phyloP scores from a whole-genome alignment of 2,329 filamentous ascomycete species.

The Colletotrichum tropicicola region DNA sequence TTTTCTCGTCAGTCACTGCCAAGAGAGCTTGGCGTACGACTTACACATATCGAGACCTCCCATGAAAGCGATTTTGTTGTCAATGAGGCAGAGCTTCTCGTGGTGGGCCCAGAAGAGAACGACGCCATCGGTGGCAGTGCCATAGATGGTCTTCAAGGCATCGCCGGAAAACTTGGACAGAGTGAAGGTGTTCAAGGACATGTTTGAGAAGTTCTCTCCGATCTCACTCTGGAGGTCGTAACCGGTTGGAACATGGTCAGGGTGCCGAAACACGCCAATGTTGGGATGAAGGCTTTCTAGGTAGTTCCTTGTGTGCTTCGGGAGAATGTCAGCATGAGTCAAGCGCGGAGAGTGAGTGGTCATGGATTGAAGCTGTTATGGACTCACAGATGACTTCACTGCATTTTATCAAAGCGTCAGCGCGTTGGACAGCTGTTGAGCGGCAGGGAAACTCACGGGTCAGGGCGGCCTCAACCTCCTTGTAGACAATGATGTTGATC shows the following conservation, averaged over 20 bases:
- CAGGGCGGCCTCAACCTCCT: conserved; percentile 85
- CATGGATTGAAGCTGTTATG: conserved; percentile 40
- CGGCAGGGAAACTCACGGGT: conserved; percentile 70
- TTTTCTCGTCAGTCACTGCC: conserved; percentile 37
- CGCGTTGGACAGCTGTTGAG: neutral
- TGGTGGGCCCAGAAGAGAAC: conserved; percentile 94
- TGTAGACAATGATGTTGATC: conserved; percentile 89
- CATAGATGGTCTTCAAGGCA: conserved; percentile 81
- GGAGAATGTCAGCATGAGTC: conserved; percentile 14
- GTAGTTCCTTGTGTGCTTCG: conserved; percentile 78
- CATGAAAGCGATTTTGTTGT: conserved; percentile 87
- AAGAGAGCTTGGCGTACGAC: conserved; percentile 27
- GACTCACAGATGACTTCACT: conserved; percentile 54
- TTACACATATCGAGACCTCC: conserved; percentile 84
- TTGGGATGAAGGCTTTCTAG: conserved; percentile 83
- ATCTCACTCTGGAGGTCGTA: conserved; percentile 75
- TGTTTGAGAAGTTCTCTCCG: conserved; percentile 63
- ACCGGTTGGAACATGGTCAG: conserved; percentile 83
- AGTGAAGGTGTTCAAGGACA: conserved; percentile 58
- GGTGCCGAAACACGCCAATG: conserved; percentile 89
- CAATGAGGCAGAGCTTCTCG: conserved; percentile 87
- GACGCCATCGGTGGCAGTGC: conserved; percentile 76
- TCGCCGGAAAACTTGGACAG: conserved; percentile 75
- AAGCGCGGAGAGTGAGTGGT: conserved; percentile 32
- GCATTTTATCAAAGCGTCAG: conserved; percentile 24